These are phyloP conservation scores for Penicillium arizonense DNA, from an alignment of 495 filamentous ascomycete genomes.

Conservation along the genomic window DNA sequence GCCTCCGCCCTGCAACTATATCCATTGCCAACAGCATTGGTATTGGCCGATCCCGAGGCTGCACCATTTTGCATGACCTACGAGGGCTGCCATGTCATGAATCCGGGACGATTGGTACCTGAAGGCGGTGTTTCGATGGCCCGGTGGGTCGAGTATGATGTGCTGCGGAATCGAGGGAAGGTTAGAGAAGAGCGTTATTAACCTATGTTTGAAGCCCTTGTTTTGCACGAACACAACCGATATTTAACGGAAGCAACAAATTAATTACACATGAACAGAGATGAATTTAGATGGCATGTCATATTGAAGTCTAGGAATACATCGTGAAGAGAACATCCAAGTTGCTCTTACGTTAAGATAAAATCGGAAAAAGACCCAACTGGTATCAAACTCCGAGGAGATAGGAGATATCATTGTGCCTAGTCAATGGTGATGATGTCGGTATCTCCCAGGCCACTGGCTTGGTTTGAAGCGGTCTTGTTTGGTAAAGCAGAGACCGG, in stretches of 20 bases:
- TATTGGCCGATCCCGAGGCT: constrained; percentile 77
- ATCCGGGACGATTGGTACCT: constrained; percentile 75
- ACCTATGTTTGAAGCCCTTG: background rate
- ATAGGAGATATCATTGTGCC: constrained; percentile 5
- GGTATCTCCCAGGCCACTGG: constrained; percentile 10
- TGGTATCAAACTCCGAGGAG: background rate
- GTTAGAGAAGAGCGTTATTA: constrained; percentile 48
- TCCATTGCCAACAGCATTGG: constrained; percentile 78
- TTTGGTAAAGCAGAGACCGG: background rate
- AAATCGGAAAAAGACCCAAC: background rate
- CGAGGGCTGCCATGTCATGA: constrained; percentile 94
- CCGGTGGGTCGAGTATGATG: constrained; percentile 84
- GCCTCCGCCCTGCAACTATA: constrained; percentile 73
- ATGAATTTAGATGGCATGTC: constrained; percentile 13
- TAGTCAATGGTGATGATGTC: constrained; percentile 45
- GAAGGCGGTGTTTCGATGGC: constrained; percentile 59
- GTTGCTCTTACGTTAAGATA: constrained; percentile 3
- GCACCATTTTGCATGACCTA: constrained; percentile 83
- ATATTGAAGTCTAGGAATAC: constrained; percentile 26
- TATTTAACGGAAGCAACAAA: background rate
- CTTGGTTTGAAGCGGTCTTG: constrained; percentile 12
- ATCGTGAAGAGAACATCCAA: constrained; percentile 13
- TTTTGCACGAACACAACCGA: background rate
- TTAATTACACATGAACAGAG: background rate
- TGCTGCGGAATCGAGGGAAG: constrained; percentile 54